These are phyloP conservation scores for Rhodomyrtus tomentosa DNA, from an alignment of 345 rosid genomes.

Conservation along the genomic window DNA sequence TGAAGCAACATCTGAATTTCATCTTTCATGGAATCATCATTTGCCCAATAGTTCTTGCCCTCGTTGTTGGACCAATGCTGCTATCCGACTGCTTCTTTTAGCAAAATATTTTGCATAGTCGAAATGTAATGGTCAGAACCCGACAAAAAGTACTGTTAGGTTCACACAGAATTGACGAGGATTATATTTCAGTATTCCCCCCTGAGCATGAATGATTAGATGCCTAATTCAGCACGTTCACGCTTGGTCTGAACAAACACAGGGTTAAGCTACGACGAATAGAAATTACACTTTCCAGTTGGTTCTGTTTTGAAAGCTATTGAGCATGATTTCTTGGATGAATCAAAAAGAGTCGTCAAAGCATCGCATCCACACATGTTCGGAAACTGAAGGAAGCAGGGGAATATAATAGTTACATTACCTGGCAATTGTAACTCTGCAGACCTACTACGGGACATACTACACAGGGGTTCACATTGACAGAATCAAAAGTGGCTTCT, in stretches of 20 bases:
- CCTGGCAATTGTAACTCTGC: conserved; percentile 56
- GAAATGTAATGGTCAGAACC: not conserved
- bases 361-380: not conserved
- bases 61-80: not conserved
- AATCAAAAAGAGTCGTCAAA: not conserved
- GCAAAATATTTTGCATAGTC: not conserved
- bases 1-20: not conserved
- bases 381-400: not conserved
- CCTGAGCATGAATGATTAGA: not conserved
- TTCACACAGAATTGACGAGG: not conserved
- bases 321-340: not conserved
- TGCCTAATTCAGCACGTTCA: not conserved
- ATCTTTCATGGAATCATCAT: not conserved
- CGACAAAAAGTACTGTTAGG: not conserved
- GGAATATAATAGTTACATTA: not conserved
- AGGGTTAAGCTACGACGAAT: not conserved
- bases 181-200: not conserved
- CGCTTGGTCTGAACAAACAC: not conserved
- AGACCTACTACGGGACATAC: conserved; percentile 46
- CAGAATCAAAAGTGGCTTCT: conserved; percentile 7
- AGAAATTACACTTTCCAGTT: not conserved
- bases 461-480: conserved; percentile 4
- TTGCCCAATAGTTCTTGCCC: not conserved
- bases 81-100: not conserved
- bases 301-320: not conserved